Evolutionary conservation across 2,329 filamentous ascomycete species (phyloP), one percentile per base, ranked within the genome.

Genomic region (Davidsoniella virescens): DNA sequence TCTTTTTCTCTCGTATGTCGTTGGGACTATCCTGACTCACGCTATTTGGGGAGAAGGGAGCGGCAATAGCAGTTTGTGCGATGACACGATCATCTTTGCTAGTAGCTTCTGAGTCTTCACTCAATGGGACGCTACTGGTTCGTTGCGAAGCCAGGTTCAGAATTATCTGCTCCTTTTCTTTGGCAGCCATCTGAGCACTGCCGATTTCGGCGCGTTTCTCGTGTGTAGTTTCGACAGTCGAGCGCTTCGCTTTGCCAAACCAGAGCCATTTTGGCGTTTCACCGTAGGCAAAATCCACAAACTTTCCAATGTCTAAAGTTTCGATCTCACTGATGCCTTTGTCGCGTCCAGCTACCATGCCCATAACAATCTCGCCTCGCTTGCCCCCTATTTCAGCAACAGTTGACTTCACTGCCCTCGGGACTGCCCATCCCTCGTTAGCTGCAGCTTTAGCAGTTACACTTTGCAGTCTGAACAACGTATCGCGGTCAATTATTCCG

Each of bases 351-450:
- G 81, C 84, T 5, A 94, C 87, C 71, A 94, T 93, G n/a, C 87
- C 88, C 70, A 94, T 87, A 44, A 95, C 82, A 67, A 95, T 84
- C 63, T 95, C 90, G 44, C 88, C 88, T 49, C 90, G 82, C 62
- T 95, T 94, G 12, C 92, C 90, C 57, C 87, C 87, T 38, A 98
- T 78, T 64, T 95, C 92, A 16, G 84, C 87, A 44, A 96, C 84
- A 0, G 90, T 95, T 2, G 87, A 94, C 62, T 96, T 96, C 59
- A 98, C 87, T 16, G 90, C 88, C 59, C 86, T 82, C 47, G 87
- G 85, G n/a, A 93, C 85, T 14, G 82, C 84, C 86, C 90, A 95
- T 2, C 83, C 84, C 60, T 95, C 87, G 33, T 86, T 83, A 47
- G 82, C 84, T 2, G 87, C 88, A 29, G 87, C 87, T 62, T 94